These are phyloP conservation scores for Phytophthora sp. DNA, from an alignment of 352 stramenopile genomes.

Conservation along the genomic window DNA sequence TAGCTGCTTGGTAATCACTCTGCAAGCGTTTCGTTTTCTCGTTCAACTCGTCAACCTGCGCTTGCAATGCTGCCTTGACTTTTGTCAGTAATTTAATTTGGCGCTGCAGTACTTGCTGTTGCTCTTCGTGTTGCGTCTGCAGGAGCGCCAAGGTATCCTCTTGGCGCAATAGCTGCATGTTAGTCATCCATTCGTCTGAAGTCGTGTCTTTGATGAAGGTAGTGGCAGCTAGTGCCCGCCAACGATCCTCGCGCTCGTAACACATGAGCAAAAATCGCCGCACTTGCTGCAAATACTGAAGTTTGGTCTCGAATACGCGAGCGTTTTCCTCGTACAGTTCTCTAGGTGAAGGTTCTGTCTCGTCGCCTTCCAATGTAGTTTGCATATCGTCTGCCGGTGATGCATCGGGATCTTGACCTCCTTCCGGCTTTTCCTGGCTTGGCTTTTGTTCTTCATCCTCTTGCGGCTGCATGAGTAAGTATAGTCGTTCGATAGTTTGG, in stretches of 20 bases:
- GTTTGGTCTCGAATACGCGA: conserved; percentile 55
- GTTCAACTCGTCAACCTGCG: conserved; percentile 40
- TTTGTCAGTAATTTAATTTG: conserved; percentile 57
- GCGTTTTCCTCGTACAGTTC: conserved; percentile 47
- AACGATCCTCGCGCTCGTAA: conserved; percentile 72
- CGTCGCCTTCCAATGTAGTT: background rate
- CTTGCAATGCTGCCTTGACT: conserved; percentile 45
- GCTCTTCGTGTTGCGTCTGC: conserved; percentile 51
- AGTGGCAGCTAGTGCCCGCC: conserved; percentile 50
- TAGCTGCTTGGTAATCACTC: conserved; percentile 55
- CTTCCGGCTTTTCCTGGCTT: background rate
- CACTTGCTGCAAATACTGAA: conserved; percentile 50
- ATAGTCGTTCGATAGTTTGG: conserved; percentile 52
- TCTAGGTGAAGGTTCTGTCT: conserved; percentile 3
- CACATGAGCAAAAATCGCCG: conserved; percentile 64
- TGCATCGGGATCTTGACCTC: background rate
- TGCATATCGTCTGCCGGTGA: background rate
- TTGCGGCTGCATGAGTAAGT: conserved; percentile 35
- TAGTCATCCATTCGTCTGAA: conserved; percentile 77
- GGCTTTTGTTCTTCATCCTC: background rate
- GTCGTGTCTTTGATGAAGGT: conserved; percentile 61
- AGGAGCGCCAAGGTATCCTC: conserved; percentile 53
- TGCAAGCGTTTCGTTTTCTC: conserved; percentile 41
- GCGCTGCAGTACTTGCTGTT: conserved; percentile 40
- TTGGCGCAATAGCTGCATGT: conserved; percentile 57